Evolutionary conservation across 768 basidiomycete genomes (phyloP).

Genomic region (Epithele typhae): DNA sequence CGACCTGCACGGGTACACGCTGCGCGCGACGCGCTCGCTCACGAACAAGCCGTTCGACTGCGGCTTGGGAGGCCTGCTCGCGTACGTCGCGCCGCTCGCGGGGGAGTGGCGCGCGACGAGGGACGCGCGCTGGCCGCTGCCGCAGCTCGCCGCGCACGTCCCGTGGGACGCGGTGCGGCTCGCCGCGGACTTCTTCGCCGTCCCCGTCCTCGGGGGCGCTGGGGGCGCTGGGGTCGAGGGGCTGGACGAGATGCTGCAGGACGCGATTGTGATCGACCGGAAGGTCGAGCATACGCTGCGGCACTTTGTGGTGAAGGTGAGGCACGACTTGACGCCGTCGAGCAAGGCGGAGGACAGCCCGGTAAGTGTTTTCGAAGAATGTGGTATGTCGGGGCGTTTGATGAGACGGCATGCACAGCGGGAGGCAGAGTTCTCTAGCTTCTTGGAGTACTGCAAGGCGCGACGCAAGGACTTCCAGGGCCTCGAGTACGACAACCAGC

Average conservation of each 20-base stretch:
- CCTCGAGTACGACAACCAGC: slow-evolving; percentile 58
- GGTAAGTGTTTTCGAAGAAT: slow-evolving; percentile 37
- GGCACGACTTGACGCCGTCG: slow-evolving; percentile 67
- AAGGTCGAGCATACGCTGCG: slow-evolving; percentile 72
- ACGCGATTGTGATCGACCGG: slow-evolving; percentile 73
- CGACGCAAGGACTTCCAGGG: slow-evolving; percentile 60
- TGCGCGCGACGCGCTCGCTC: slow-evolving; percentile 56
- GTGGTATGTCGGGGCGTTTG: neutral
- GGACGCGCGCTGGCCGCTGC: slow-evolving; percentile 16
- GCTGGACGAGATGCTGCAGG: slow-evolving; percentile 44
- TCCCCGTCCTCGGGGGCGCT: slow-evolving; percentile 40
- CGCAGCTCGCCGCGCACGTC: slow-evolving; percentile 43
- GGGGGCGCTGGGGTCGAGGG: slow-evolving; percentile 44
- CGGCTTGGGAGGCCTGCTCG: slow-evolving; percentile 48
- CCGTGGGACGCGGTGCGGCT: slow-evolving; percentile 59
- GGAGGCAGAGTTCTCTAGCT: slow-evolving; percentile 53
- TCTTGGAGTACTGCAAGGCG: slow-evolving; percentile 64
- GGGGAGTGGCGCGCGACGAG: slow-evolving; percentile 30
- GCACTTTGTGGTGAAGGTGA: slow-evolving; percentile 51
- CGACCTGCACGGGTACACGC: slow-evolving; percentile 55
- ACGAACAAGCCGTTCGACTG: slow-evolving; percentile 69
- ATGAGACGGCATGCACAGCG: slow-evolving; percentile 41
- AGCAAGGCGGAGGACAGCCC: slow-evolving; percentile 63
- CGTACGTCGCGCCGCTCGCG: slow-evolving; percentile 62
- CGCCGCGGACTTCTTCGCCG: slow-evolving; percentile 49